Evolutionary conservation across 2,329 filamentous ascomycete genomes (phyloP), one percentile per base, ranked within the genome.

Genomic region (Aspergillus fumigatiaffinis): DNA sequence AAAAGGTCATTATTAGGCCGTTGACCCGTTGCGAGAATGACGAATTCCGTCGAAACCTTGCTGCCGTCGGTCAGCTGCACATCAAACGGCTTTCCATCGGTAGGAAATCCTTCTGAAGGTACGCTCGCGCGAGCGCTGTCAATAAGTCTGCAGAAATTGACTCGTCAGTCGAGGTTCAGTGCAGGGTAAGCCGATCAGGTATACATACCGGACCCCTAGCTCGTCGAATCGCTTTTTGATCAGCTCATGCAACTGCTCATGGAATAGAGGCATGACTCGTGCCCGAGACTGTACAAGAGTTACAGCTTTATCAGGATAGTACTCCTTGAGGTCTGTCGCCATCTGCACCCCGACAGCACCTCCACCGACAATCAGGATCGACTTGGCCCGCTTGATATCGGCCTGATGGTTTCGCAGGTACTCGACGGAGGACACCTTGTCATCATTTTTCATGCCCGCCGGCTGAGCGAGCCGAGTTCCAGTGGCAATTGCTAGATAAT

Each of bases 321-420:
- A 69, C 49, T 77, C 75, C 60, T 79, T 81, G 54, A 80, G 69
- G 57, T 83, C 80, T 0, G 77, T 74, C 0, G 80, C 80, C 66
- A 81, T 75, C 63, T 82, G 77, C 2, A 82, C 76, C 0, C 80
- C 80, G 0, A 82, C 79, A 1, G 80, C 79, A 1, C 80, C 80
- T 3, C 78, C 79, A 2, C 80, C 80, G 2, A 73, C 71, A n/a
- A 77, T 70, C 7, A 73, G 28, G 51, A 73, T 71, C 0, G 70
- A 72, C 29, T 65, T 63, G 12, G 69, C 61, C 14, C 52, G 53
- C 51, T 71, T 68, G 3, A 72, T 62, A 29, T 66, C 64, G 1
- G 60, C 62, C 51, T 74, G 71, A 59, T 74, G 71, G 4, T 60
- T 66, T 28, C 68, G 68, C 3, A 74, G 61, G 53, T 73, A 74